Conservation (phyloP, 2,329 filamentous ascomycete genomes). For the Sarocladium brachiariae region DNA sequence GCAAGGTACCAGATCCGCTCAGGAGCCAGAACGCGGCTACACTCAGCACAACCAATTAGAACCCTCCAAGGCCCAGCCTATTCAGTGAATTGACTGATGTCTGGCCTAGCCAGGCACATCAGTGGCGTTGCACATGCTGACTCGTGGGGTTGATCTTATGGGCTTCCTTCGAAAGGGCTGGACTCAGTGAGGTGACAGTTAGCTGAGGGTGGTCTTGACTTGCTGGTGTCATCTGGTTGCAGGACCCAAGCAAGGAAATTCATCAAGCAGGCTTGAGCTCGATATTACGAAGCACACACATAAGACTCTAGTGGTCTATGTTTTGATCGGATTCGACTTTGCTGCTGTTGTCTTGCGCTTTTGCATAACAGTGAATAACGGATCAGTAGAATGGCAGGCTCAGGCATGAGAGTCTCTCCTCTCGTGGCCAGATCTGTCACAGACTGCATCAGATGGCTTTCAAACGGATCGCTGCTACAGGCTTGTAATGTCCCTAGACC, state of each 20-base stretch:
- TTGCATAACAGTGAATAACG: not conserved
- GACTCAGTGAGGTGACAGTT: not conserved
- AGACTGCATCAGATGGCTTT: not conserved
- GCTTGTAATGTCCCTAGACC: not conserved
- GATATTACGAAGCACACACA: constrained; percentile 1
- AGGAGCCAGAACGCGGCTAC: constrained; percentile 8
- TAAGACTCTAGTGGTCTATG: not conserved
- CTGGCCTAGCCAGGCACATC: not conserved
- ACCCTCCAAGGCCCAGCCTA: not conserved
- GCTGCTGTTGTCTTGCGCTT: not conserved
- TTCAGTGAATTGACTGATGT: not conserved
- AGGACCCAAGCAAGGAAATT: not conserved
- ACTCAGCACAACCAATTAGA: not conserved
- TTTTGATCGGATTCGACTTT: not conserved
- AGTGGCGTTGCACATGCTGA: constrained; percentile 2
- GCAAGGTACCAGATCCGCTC: constrained; percentile 8
- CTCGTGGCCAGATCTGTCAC: not conserved
- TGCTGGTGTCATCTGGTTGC: not conserved
- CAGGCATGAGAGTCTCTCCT: not conserved
- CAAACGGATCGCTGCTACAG: not conserved
- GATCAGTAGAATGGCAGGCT: not conserved
- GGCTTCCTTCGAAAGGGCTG: not conserved
- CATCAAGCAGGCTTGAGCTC: not conserved
- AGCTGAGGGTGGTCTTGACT: not conserved
- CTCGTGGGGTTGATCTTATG: not conserved